phyloP scores from a whole-genome alignment of 176 grass and related monocot species.

The Puccinellia tenuiflora region DNA sequence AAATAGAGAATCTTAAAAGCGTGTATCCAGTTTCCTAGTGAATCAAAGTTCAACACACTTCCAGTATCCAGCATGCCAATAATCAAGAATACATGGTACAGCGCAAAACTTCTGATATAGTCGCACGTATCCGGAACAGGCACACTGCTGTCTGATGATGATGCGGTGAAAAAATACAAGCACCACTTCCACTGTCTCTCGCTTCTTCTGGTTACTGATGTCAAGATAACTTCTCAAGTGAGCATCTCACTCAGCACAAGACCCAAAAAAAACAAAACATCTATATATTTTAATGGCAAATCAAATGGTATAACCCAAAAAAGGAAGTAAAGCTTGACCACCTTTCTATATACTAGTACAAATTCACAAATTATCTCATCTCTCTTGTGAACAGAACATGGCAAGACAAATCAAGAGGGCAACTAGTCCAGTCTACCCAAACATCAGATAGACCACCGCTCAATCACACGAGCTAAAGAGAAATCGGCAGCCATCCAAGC shows the following conservation, averaged over 20 bases:
- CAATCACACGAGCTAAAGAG: not conserved
- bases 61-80: not conserved
- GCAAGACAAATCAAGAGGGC: not conserved
- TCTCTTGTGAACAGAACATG: not conserved
- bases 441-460: not conserved
- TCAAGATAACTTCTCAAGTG: not conserved
- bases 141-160: too few relatives aligned
- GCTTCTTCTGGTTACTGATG: not conserved
- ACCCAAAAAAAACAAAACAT: not conserved
- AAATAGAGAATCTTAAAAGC: not conserved
- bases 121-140: not conserved
- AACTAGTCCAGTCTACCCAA: not conserved
- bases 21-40: too few relatives aligned
- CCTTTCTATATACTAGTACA: not conserved
- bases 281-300: not conserved
- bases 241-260: not conserved
- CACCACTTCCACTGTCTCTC: not conserved
- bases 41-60: not conserved
- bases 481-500: slow-evolving; percentile 18
- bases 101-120: not conserved
- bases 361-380: not conserved
- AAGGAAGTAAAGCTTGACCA: not conserved
- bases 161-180: not conserved
- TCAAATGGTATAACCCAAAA: not conserved
- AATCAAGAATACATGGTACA: not conserved